Evolutionary conservation across 345 rosid genomes (phyloP), one percentile per base, ranked within the genome.

Genomic region (Euphorbia peplus): DNA sequence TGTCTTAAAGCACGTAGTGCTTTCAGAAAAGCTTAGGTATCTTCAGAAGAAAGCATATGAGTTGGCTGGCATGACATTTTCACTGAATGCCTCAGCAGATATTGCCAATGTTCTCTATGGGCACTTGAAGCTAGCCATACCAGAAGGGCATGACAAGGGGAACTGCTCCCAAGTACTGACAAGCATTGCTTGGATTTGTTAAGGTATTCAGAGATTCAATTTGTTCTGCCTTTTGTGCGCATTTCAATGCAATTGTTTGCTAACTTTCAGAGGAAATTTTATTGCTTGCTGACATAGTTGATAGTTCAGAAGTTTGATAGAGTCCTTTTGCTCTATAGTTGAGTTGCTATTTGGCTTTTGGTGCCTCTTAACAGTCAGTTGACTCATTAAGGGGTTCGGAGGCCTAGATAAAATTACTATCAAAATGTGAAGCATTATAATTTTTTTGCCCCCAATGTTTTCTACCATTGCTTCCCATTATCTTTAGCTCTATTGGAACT

Each of bases 121-220:
- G 70, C 92, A 86, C 78, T 78, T 93, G 87, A 87, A 90, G 82
- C 86, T 90, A 79, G 88, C 96, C 29, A 65, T 90, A 67, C 97
- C 95, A 0, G 82, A 84, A 73, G 82, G 75, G 60, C 75, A 72
- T 26, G 66, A 63, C 68, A 86, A 85, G 80, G 97, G 96, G 83
- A 90, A 75, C 86, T 79, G 67, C 97, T 90, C 81, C 96, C 90
- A 10, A 93, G 98, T 66, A 90, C 98, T 15, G 92, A 90, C 83
- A 93, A 90, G 73, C 92, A 93, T 60, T 87, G 90, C 78, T 80
- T 93, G 81, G 95, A 87, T 75, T 75, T 89, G 47, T 80, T 93
- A 75, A 89, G 97, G 98, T 93, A 85, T 52, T 51, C 18, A 35
- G 62, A 53, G 26, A 21, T 56, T 5, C 42, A 16, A 55, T 61